Base-by-base conservation (phyloP, 2,329 filamentous ascomycete species). In the Xylariaceae sp. region DNA sequence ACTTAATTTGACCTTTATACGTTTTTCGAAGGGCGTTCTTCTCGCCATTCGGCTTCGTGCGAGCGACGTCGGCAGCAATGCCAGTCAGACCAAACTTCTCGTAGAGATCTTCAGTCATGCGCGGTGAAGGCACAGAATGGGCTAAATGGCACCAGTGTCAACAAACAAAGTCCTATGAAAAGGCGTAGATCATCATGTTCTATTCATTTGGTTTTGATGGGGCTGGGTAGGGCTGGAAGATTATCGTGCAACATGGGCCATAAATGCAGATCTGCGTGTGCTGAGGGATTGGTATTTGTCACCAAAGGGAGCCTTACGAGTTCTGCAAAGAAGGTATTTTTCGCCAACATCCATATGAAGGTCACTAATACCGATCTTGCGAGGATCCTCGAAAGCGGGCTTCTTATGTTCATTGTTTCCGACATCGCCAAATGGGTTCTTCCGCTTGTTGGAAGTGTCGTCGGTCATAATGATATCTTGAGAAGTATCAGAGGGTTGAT, bases 1-100 rank as follows among this genome's bases (percentile, higher is more conserved):
- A 74, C 67, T 83, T 83, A 59, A 84, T 79, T 50, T 83, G 78
- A 39, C 79, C 79, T 62, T 84, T 84, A 67, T 83, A 84, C 13
- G 79, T 83, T 59, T 83, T 83, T 19, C 80, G 73, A 37, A 84
- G 67, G 49, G 76, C 77, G 55, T 83, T 83, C 69, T 83, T 83
- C 60, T 81, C 76, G 50, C 80, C 80, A 57, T 81, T 81, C 12
- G 79, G 77, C 56, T 81, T 77, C 39, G 76, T 76, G 46, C 80
- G 73, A 46, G 80, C 80, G 31, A 83, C 78, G 50, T 80, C 75
- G 43, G 74, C 72, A 43, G 80, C 79, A 41, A 84, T 71, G 39
- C 61, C 64, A 36, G 70, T 68, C 50, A 84, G 64, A 54, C 69
- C 68, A 61, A 79, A 84, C 56, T 73, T 67, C 45, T 74, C 70